Evolutionary conservation across 2,329 filamentous ascomycete species (phyloP), one percentile per base, ranked within the genome.

Genomic region (Juglanconis sp.): DNA sequence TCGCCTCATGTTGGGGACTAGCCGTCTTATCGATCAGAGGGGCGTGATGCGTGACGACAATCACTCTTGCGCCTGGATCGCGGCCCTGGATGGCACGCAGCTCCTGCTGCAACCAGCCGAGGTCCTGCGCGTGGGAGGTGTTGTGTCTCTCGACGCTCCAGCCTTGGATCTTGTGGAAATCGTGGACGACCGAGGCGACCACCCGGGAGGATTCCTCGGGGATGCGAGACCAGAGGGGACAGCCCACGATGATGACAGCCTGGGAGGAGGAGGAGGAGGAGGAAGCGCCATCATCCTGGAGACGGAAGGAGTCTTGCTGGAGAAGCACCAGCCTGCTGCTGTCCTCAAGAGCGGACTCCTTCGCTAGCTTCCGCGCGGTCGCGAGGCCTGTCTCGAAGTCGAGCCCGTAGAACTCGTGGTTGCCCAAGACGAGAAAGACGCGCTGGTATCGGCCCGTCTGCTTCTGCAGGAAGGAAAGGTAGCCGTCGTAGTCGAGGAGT

Each of bases 11-110:
- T 17, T 17, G 17, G 17, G 17, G 17, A 17, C 17, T 17, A 17
- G 17, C 17, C 2, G 81, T 79, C 6, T 75, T 76, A 49, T 75
- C 63, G 0, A 81, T 64, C n/a, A 57, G 59, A 13, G 84, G 84
- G 5, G 82, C 81, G 64, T 87, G 83, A 57, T 86, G 82, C 1
- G 83, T 87, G 1, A 80, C 76, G 0, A 87, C 75, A 0, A 87
- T 60, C 17, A 17, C 17, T 17, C 17, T 17, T 17, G 17, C 17
- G 17, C 17, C 17, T 17, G 17, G 17, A 17, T 17, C 2, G 17
- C 17, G 17, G 17, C 17, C 17, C 17, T 17, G 17, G 5, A 85
- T 59, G 31, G 62, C 46, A 66, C 63, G 57, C 35, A 79, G 70
- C 63, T 79, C 73, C 15, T 61, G 65, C 30, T 68, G 71, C 13